Evolutionary conservation across 192 early-diverging fungal genomes (phyloP).

Genomic region (Coemansia sp.): DNA sequence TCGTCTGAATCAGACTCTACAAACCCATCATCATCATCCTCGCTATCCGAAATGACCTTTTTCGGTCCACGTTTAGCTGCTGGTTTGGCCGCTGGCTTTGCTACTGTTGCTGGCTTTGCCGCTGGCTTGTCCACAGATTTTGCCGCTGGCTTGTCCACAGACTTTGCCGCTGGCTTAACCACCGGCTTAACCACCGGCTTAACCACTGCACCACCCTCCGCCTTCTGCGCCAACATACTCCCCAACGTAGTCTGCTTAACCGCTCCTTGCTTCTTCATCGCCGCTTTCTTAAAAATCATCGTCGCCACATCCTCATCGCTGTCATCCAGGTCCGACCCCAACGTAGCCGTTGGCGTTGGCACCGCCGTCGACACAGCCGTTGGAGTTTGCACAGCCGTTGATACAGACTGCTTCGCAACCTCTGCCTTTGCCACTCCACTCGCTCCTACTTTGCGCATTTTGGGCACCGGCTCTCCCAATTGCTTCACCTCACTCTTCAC

Average conservation of each 20-base stretch:
- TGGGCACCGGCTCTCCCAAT: conserved; percentile 10
- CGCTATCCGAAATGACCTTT: conserved; percentile 11
- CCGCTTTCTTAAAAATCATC: conserved; percentile 39
- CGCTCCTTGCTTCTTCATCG: conserved; percentile 14
- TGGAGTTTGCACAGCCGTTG: neutral
- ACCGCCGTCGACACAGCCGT: conserved; percentile 4
- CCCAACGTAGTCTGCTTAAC: conserved; percentile 29
- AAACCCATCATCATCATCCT: conserved; percentile 27
- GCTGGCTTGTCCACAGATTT: no score
- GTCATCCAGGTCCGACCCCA: conserved; percentile 52
- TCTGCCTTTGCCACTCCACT: neutral
- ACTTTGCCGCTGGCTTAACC: conserved; percentile 3
- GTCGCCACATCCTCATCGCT: conserved; percentile 49
- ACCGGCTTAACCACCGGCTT: conserved; percentile 9
- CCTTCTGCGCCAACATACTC: conserved; percentile 27
- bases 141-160: neutral
- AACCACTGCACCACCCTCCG: neutral
- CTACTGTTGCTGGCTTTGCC: no score
- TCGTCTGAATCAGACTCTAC: conserved; percentile 1
- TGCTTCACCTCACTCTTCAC: conserved; percentile 25
- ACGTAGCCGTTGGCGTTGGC: conserved; percentile 16
- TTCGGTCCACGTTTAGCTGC: conserved; percentile 9
- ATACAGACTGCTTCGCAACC: conserved; percentile 1
- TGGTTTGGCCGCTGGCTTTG: neutral
- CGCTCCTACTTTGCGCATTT: conserved; percentile 6